Conservation (phyloP, 1,284 basidiomycete species). For the Microbotryomycetes sp. region DNA sequence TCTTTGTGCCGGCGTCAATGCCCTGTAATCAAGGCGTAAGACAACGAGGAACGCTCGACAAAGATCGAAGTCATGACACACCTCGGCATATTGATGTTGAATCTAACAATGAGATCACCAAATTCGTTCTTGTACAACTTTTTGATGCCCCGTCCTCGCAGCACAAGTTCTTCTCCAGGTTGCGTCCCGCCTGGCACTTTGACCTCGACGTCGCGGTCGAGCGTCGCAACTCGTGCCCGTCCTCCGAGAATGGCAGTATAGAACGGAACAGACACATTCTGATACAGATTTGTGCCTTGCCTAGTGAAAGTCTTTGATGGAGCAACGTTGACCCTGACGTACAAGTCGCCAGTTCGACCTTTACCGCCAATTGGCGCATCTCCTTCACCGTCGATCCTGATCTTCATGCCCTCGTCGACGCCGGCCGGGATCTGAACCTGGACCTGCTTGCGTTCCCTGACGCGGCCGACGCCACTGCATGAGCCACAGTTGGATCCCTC, state of each 20-base stretch:
- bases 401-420: conserved; percentile 93
- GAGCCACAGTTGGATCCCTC: conserved; percentile 67
- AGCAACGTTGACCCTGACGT: conserved; percentile 78
- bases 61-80: conserved; percentile 43
- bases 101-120: conserved; percentile 87
- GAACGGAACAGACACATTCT: conserved; percentile 83
- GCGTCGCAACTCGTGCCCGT: conserved; percentile 81
- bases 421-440: conserved; percentile 82
- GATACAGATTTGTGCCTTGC: conserved; percentile 87
- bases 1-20: conserved; percentile 22
- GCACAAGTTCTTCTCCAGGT: conserved; percentile 91
- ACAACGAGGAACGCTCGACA: not conserved
- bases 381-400: conserved; percentile 75
- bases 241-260: conserved; percentile 89
- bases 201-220: conserved; percentile 94
- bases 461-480: conserved; percentile 82
- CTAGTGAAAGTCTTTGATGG: conserved; percentile 78
- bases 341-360: conserved; percentile 74
- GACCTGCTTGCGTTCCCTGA: conserved; percentile 69
- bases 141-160: conserved; percentile 80
- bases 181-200: conserved; percentile 89
- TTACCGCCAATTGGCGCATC: conserved; percentile 69
- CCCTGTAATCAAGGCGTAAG: not conserved
- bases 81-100: conserved; percentile 84
- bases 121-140: conserved; percentile 44